phyloP scores from a whole-genome alignment of 2,329 filamentous ascomycete genomes.

The Fonsecaea monophora region DNA sequence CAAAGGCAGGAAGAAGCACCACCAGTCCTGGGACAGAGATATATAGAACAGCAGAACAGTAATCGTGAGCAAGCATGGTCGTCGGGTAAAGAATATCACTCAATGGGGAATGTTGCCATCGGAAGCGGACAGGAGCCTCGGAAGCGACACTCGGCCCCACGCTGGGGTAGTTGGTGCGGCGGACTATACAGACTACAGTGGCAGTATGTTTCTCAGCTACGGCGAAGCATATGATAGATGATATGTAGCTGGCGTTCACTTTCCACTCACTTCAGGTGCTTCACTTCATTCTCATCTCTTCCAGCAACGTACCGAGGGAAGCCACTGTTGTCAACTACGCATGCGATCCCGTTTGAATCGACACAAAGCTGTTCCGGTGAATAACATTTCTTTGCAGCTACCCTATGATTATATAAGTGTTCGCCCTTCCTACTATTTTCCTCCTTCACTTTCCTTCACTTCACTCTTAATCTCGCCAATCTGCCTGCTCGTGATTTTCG shows the following conservation, averaged over 20 bases:
- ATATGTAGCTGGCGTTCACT: background rate
- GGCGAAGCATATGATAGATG: background rate
- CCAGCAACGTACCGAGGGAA: background rate
- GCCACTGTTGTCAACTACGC: background rate
- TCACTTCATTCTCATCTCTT: background rate
- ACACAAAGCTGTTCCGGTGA: background rate
- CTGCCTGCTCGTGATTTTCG: background rate
- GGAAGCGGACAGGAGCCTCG: constrained; percentile 24
- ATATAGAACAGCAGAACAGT: constrained; percentile 6
- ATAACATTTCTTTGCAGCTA: background rate
- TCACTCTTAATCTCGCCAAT: background rate
- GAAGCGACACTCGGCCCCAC: constrained; percentile 13
- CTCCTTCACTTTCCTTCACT: background rate
- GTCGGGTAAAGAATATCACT: constrained; percentile 26
- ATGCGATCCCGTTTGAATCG: background rate
- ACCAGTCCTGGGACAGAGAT: background rate
- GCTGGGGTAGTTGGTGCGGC: background rate
- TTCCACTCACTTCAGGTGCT: background rate
- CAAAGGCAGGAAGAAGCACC: background rate
- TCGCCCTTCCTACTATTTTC: background rate
- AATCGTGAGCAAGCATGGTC: constrained; percentile 1
- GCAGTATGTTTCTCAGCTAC: background rate
- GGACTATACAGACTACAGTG: background rate
- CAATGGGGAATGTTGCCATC: constrained; percentile 18
- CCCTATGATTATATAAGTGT: background rate